Base-by-base conservation (phyloP, 805 yeast species). In the Hanseniaspora occidentalis region DNA sequence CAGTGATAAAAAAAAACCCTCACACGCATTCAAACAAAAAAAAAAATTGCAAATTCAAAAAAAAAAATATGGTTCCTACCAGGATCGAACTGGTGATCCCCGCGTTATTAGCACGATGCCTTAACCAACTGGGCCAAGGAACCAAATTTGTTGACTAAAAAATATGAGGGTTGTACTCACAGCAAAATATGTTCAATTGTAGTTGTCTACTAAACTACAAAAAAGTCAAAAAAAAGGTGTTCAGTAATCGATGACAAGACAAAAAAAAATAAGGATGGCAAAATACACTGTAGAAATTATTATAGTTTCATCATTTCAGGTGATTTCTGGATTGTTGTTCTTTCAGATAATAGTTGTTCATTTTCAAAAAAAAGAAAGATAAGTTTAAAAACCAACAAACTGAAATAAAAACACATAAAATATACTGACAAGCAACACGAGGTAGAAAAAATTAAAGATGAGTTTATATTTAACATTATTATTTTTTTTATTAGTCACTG, bases 401-500 rank as follows among this genome's bases (percentile, higher is more conserved):
- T 7, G 17, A 16, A 21, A 23, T 2, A 11, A 27, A 27, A 11
- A 33, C 10, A 17, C 5, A 18, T 3, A 18, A 19, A 11, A 17
- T 14, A 19, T n/a, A 33, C 11, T 17, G 3, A 33, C 36, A 33
- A 18, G 21, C 22, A 18, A 10, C 9, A 10, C 23, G n/a, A n/a
- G n/a, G n/a, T n/a, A n/a, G n/a, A n/a, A n/a, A n/a, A n/a, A n/a
- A n/a, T n/a, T n/a, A n/a, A 26, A 34, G 22, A 60, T 60, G 64
- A 54, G 61, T 44, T 46, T 59, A 20, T 58, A 58, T 43, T 53
- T 61, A 43, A 47, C 53, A 33, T 42, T 58, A 46, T 48, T 67
- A 18, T 77, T 77, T 50, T 65, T 66, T 39, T 45, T 70, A 11
- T 61, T 77, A 39, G 53, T 70, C n/a, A 45, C 54, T n/a, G 75